phyloP scores from a whole-genome alignment of 768 basidiomycete genomes.

The Crassisporium funariophilum region DNA sequence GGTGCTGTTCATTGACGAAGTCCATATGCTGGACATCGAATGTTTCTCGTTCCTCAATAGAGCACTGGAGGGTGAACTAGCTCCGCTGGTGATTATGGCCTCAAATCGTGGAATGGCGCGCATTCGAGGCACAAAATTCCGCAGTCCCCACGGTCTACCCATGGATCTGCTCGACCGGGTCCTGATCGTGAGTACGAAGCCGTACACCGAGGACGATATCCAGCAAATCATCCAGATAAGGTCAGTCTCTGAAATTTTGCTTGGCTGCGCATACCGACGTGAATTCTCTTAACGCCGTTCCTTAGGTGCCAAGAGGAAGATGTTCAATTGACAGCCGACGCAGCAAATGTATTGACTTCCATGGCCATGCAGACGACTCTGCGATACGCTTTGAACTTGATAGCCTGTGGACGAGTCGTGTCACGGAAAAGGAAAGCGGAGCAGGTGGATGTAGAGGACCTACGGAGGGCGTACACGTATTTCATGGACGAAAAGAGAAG shows the following conservation, averaged over 20 bases:
- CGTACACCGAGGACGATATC: conserved; percentile 82
- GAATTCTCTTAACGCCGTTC: background rate
- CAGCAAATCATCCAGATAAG: conserved; percentile 92
- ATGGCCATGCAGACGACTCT: conserved; percentile 92
- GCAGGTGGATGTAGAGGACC: conserved; percentile 82
- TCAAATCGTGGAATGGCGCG: conserved; percentile 94
- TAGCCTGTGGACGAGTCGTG: conserved; percentile 87
- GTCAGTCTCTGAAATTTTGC: conserved; percentile 35
- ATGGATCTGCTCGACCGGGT: conserved; percentile 94
- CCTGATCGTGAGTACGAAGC: conserved; percentile 91
- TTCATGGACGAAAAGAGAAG: conserved; percentile 95
- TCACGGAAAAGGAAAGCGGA: conserved; percentile 82
- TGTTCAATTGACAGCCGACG: conserved; percentile 75
- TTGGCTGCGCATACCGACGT: conserved; percentile 8
- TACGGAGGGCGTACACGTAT: conserved; percentile 81
- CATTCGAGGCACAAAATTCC: conserved; percentile 94
- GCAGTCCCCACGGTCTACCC: conserved; percentile 92
- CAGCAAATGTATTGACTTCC: conserved; percentile 76
- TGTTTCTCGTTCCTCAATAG: conserved; percentile 99
- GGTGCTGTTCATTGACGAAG: conserved; percentile 99
- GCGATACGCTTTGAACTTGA: conserved; percentile 92
- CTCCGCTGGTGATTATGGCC: conserved; percentile 97
- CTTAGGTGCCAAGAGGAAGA: conserved; percentile 92
- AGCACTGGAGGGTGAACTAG: conserved; percentile 89
- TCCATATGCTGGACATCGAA: conserved; percentile 99